Conservation (phyloP, 805 yeast genomes). For the Zygosaccharomyces pseudorouxii region DNA sequence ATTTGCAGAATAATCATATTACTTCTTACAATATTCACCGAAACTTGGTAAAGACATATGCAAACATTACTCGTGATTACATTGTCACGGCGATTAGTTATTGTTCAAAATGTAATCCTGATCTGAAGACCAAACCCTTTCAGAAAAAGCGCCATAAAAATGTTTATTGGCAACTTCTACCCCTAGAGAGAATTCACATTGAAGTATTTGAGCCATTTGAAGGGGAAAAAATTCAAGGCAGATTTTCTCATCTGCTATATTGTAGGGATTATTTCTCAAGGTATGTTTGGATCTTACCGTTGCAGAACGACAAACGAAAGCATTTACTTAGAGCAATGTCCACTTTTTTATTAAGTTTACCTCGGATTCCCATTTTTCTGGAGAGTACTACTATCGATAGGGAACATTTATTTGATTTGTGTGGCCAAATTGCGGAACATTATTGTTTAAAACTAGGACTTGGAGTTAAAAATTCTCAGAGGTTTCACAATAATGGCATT, state of each 20-base stretch:
- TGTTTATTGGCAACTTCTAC: conserved; percentile 21
- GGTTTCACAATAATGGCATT: conserved; percentile 22
- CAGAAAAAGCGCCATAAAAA: conserved; percentile 17
- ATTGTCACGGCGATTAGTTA: conserved; percentile 18
- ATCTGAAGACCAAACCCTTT: conserved; percentile 10
- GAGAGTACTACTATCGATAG: conserved; percentile 30
- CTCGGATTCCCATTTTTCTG: conserved; percentile 29
- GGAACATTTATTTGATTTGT: conserved; percentile 30
- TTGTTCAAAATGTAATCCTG: conserved; percentile 32
- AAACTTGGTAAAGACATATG: conserved; percentile 18
- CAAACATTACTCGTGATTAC: conserved; percentile 27
- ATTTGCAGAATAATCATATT: conserved; percentile 31
- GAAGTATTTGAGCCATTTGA: conserved; percentile 30
- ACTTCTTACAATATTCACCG: conserved; percentile 16
- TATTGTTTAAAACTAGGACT: conserved; percentile 28
- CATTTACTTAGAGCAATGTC: conserved; percentile 19
- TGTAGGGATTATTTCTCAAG: conserved; percentile 30
- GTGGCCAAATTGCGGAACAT: conserved; percentile 22
- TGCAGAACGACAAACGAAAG: conserved; percentile 23
- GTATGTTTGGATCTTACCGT: conserved; percentile 31
- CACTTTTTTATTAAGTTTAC: conserved; percentile 17
- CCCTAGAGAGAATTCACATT: conserved; percentile 30
- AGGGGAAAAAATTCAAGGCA: conserved; percentile 22
- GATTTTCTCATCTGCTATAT: conserved; percentile 27
- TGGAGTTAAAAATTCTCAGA: conserved; percentile 21